Evolutionary conservation across 768 basidiomycete genomes (phyloP).

Genomic region (Kondoa malvinella): DNA sequence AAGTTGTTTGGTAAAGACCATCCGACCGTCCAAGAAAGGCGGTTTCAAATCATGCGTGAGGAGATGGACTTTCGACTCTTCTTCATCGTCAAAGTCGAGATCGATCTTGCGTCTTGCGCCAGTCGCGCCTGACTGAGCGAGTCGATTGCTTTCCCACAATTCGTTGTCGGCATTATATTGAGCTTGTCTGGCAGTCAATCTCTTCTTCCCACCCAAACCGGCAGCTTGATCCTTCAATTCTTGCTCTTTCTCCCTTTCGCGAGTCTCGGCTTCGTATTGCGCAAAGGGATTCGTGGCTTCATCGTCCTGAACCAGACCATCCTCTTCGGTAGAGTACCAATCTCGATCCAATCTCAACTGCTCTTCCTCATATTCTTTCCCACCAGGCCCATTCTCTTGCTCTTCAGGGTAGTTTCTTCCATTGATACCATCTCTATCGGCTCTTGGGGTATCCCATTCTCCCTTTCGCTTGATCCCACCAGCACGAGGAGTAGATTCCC

Average conservation of each 20-base stretch:
- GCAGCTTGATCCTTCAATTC: constrained; percentile 27
- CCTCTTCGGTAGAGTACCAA: constrained; percentile 79
- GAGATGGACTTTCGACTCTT: constrained; percentile 79
- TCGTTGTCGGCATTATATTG: constrained; percentile 99
- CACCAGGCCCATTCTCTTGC: constrained; percentile 14
- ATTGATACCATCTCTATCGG: constrained; percentile 10
- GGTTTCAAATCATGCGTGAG: constrained; percentile 95
- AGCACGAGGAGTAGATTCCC: constrained; percentile 23
- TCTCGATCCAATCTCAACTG: constrained; percentile 78
- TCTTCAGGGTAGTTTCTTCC: constrained; percentile 25
- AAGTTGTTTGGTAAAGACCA: constrained; percentile 86
- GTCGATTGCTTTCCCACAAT: constrained; percentile 94
- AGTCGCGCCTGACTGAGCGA: constrained; percentile 87
- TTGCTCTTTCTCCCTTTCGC: constrained; percentile 29
- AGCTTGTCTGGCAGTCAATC: constrained; percentile 82
- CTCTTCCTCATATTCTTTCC: constrained; percentile 93
- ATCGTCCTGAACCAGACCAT: constrained; percentile 56
- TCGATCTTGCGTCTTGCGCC: constrained; percentile 54
- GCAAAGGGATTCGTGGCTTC: constrained; percentile 84
- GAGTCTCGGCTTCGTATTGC: constrained; percentile 66
- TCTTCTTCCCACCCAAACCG: constrained; percentile 40
- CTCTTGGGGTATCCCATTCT: constrained; percentile 28
- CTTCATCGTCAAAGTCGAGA: constrained; percentile 72
- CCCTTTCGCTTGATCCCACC: constrained; percentile 7
- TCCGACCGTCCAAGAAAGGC: constrained; percentile 90